Conservation (phyloP, 345 rosid species). For the Eucalyptus virginea region DNA sequence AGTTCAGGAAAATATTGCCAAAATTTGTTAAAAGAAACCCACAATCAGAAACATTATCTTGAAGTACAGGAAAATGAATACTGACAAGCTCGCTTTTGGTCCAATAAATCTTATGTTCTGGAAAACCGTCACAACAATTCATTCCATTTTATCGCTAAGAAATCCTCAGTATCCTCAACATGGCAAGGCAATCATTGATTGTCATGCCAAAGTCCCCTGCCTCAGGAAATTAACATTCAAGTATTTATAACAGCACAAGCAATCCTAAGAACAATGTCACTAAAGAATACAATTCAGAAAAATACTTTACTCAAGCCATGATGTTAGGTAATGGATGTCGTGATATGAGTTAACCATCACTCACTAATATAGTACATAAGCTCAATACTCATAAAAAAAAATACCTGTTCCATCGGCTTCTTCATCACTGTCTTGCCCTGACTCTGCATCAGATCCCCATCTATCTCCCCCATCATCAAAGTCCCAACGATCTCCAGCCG, state of each 20-base stretch:
- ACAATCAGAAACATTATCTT: neutral
- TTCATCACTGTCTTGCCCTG: conserved; percentile 22
- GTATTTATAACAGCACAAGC: neutral
- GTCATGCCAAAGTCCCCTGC: neutral
- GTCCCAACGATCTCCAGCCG: conserved; percentile 75
- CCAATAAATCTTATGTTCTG: neutral
- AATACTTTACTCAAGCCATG: neutral
- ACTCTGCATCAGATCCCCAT: conserved; percentile 58
- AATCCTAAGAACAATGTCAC: neutral
- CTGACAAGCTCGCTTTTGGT: neutral
- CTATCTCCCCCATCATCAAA: conserved; percentile 50
- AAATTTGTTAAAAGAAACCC: neutral
- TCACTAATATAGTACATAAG: neutral
- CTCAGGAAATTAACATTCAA: neutral
- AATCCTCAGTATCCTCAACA: neutral
- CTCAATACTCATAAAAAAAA: neutral
- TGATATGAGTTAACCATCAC: neutral
- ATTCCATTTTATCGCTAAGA: neutral
- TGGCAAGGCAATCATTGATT: neutral
- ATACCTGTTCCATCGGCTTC: conserved; percentile 33
- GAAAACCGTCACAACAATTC: neutral
- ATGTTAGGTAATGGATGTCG: neutral
- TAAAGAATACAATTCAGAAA: neutral
- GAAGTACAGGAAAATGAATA: neutral
- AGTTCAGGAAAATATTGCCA: neutral